phyloP scores from a whole-genome alignment of 331 rosid species.

The Quercus phellos region DNA sequence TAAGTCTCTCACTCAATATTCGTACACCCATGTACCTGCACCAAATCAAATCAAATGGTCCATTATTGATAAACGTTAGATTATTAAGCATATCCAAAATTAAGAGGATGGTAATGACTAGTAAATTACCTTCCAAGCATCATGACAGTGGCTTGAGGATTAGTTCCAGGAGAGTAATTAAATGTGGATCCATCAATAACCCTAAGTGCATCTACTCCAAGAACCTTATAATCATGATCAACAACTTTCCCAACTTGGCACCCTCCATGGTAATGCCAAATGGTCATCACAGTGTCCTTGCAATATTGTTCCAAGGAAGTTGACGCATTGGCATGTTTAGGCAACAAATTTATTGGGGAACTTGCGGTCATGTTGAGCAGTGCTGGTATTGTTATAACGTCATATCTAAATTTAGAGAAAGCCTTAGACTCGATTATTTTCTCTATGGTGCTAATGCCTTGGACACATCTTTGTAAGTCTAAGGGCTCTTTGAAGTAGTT shows the following conservation, averaged over 20 bases:
- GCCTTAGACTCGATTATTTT: slow-evolving; percentile 53
- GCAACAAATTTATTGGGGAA: slow-evolving; percentile 61
- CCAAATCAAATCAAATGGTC: background rate
- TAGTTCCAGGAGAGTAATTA: slow-evolving; percentile 71
- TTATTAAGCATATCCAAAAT: background rate
- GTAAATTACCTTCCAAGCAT: slow-evolving; percentile 75
- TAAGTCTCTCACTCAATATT: slow-evolving; percentile 48
- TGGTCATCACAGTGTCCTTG: slow-evolving; percentile 78
- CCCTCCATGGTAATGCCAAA: slow-evolving; percentile 94
- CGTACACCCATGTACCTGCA: slow-evolving; percentile 58
- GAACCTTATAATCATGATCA: slow-evolving; percentile 52
- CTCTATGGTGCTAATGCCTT: slow-evolving; percentile 48
- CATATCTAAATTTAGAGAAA: slow-evolving; percentile 43
- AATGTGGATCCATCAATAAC: slow-evolving; percentile 89
- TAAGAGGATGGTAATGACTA: background rate
- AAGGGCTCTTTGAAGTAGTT: slow-evolving; percentile 71
- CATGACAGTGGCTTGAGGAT: slow-evolving; percentile 90
- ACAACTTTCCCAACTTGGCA: slow-evolving; percentile 77
- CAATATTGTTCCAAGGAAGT: slow-evolving; percentile 66
- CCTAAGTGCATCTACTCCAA: slow-evolving; percentile 58
- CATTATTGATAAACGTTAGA: background rate
- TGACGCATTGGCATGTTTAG: slow-evolving; percentile 46
- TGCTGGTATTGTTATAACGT: slow-evolving; percentile 19
- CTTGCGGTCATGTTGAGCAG: slow-evolving; percentile 55
- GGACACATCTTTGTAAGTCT: slow-evolving; percentile 64